These are phyloP conservation scores for Kregervanrija delftensis DNA, from an alignment of 805 yeast species.

Conservation along the genomic window DNA sequence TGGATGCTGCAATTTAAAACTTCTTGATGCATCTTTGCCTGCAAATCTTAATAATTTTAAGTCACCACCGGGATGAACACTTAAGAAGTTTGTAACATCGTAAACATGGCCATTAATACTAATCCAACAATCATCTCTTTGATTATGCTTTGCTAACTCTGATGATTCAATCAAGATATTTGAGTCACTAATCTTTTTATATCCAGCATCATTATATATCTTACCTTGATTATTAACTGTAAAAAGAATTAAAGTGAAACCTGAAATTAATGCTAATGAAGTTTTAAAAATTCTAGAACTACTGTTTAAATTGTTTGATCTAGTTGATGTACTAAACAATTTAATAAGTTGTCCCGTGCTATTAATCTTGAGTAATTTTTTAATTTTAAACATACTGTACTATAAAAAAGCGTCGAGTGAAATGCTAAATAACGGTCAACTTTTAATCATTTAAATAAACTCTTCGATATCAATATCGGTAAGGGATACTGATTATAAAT, in stretches of 20 bases:
- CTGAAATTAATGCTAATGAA: not conserved
- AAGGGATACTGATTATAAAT: not conserved
- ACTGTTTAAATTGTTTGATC: too few species aligned
- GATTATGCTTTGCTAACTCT: constrained; percentile 37
- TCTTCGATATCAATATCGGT: not conserved
- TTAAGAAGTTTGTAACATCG: constrained; percentile 76
- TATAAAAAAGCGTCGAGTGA: not conserved
- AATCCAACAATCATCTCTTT: constrained; percentile 78
- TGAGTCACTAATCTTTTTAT: too few species aligned
- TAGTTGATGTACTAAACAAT: too few species aligned
- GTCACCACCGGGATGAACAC: constrained; percentile 91
- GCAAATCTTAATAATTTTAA: constrained; percentile 71
- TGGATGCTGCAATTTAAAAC: constrained; percentile 23
- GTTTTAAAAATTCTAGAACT: too few species aligned
- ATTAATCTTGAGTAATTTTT: too few species aligned
- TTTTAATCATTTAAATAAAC: not conserved
- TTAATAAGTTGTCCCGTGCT: too few species aligned
- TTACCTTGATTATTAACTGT: constrained; percentile 1
- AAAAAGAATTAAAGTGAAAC: not conserved
- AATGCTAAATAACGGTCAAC: not conserved
- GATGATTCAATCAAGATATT: too few species aligned
- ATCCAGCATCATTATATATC: too few species aligned
- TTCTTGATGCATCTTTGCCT: constrained; percentile 47
- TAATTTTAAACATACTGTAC: too few species aligned
- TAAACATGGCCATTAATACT: constrained; percentile 73